These are phyloP conservation scores for Macadamia integrifolia DNA, from an alignment of 164 flowering plant genomes.

Conservation along the genomic window DNA sequence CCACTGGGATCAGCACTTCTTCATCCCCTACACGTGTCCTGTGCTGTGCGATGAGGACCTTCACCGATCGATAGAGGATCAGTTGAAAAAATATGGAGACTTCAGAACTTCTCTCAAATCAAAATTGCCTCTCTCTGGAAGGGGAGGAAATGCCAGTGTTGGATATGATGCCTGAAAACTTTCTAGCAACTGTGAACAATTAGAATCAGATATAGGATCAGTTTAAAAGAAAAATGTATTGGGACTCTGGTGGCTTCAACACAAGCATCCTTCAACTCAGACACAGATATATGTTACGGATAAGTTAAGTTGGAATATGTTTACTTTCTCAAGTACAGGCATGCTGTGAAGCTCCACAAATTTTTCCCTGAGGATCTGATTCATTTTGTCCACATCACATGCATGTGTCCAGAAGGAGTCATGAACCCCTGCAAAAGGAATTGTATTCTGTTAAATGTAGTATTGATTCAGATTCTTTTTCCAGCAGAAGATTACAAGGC, in stretches of 20 bases:
- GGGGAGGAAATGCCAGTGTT: constrained; percentile 54
- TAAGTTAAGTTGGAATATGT: constrained; percentile 7
- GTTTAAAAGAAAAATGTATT: background rate
- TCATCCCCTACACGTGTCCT: background rate
- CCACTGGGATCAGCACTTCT: background rate
- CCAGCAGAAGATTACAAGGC: background rate
- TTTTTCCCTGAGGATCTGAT: constrained; percentile 66
- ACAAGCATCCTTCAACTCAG: too few species aligned
- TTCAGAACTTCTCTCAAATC: constrained; percentile 60
- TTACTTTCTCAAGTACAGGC: constrained; percentile 89
- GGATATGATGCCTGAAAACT: constrained; percentile 76
- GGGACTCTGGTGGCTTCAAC: background rate
- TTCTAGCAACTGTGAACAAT: constrained; percentile 61
- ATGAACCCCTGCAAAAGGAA: constrained; percentile 63
- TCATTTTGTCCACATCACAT: constrained; percentile 85
- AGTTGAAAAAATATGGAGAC: constrained; percentile 88
- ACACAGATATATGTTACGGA: background rate
- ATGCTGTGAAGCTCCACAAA: constrained; percentile 81
- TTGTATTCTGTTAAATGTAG: background rate
- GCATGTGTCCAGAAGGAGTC: constrained; percentile 99
- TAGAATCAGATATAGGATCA: background rate
- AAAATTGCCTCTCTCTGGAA: constrained; percentile 78
- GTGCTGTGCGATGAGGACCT: too few species aligned
- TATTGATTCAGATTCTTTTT: background rate
- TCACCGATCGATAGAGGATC: constrained; percentile 6